Conservation (phyloP, 202 grass and related monocot species). For the Hordeum pubiflorum region DNA sequence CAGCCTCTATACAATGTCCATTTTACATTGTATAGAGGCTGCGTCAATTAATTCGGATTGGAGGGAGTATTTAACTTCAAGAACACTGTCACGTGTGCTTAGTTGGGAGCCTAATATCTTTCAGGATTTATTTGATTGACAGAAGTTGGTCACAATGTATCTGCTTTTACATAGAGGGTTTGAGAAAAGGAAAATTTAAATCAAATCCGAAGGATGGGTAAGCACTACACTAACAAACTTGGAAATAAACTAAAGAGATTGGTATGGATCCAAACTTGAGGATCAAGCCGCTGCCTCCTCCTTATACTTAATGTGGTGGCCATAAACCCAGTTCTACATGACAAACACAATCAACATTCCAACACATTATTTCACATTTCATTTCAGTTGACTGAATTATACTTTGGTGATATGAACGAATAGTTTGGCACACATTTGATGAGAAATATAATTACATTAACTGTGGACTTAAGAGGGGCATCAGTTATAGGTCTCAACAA, state of each 20-base stretch:
- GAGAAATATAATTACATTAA: not conserved
- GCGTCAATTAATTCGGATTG: no score
- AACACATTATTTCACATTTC: not conserved
- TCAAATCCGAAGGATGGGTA: not conserved
- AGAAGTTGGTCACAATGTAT: not conserved
- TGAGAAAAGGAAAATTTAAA: not conserved
- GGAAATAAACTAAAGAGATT: conserved; percentile 1
- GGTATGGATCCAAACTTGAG: not conserved
- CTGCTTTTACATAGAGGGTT: not conserved
- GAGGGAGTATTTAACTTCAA: not conserved
- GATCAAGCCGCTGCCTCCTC: not conserved
- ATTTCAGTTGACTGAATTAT: conserved; percentile 4
- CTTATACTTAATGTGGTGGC: not conserved
- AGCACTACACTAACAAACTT: not conserved
- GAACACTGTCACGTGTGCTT: not conserved
- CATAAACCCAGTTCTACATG: conserved; percentile 1
- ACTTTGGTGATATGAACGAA: not conserved
- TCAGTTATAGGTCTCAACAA: not conserved
- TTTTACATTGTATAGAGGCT: no score
- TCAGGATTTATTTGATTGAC: not conserved
- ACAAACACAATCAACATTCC: not conserved
- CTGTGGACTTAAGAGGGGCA: not conserved
- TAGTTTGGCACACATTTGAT: not conserved
- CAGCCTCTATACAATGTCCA: no score
- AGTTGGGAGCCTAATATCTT: not conserved